Conservation (phyloP, 805 yeast species). For the Wickerhamomyces ciferrii region DNA sequence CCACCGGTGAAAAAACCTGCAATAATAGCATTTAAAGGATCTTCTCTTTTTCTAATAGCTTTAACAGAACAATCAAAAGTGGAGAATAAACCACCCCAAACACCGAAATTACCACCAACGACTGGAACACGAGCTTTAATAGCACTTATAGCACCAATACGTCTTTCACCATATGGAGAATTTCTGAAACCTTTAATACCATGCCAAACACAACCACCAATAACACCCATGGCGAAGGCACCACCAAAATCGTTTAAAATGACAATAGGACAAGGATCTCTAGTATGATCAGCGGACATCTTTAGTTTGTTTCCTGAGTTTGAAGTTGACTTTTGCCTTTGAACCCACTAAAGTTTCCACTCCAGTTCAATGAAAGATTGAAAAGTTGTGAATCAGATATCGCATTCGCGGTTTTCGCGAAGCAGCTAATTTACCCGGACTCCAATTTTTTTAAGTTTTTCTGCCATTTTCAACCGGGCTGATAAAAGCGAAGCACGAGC, state of each 20-base stretch:
- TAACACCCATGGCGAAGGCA: conserved; percentile 98
- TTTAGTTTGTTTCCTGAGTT: too few relatives aligned
- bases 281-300: conserved; percentile 94
- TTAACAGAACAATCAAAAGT: conserved; percentile 94
- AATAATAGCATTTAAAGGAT: conserved; percentile 96
- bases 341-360: too few relatives aligned
- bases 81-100: conserved; percentile 98
- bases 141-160: conserved; percentile 83
- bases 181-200: conserved; percentile 98
- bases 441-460: too few relatives aligned
- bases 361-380: too few relatives aligned
- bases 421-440: too few relatives aligned
- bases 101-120: conserved; percentile 98
- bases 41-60: conserved; percentile 95
- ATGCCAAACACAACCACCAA: conserved; percentile 99
- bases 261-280: conserved; percentile 99
- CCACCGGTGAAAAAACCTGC: conserved; percentile 99
- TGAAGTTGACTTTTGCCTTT: too few relatives aligned
- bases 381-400: too few relatives aligned
- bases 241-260: conserved; percentile 97
- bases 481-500: too few relatives aligned
- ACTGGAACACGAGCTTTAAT: conserved; percentile 97
- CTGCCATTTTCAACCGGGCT: too few relatives aligned
- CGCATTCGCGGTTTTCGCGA: too few relatives aligned
- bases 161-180: conserved; percentile 95